Percentiles rank a stretch among this genome's conserved stretches.
Conservation (phyloP, 2,329 filamentous ascomycete genomes). For the Colletotrichum chrysophilum region DNA sequence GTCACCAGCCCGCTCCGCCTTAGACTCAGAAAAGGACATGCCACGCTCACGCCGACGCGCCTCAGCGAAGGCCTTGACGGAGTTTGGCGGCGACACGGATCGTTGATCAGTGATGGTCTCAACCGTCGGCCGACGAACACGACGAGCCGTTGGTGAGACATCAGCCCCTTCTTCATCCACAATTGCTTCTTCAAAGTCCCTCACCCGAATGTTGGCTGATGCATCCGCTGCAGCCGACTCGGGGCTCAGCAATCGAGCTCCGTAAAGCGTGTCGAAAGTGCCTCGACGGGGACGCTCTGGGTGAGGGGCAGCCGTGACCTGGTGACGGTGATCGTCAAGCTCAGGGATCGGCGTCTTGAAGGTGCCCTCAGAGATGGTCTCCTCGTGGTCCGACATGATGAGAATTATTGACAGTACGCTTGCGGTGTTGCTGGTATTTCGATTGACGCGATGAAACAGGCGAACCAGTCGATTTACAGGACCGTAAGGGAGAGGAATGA, state of each 20-base stretch:
- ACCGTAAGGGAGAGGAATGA: not conserved
- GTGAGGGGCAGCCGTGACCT: conserved; percentile 64
- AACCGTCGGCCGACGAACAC: conserved; percentile 61
- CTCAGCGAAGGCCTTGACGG: conserved; percentile 95
- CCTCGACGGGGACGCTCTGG: conserved; percentile 69
- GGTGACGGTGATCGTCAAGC: conserved; percentile 86
- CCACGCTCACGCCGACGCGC: conserved; percentile 85
- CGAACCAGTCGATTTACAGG: not conserved
- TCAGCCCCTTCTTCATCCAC: conserved; percentile 73
- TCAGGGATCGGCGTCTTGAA: conserved; percentile 79
- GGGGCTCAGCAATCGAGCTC: conserved; percentile 50
- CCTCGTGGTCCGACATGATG: conserved; percentile 73
- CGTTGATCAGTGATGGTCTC: conserved; percentile 64
- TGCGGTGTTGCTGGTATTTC: not conserved
- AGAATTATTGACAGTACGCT: conserved; percentile 34
- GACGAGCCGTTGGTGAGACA: conserved; percentile 45
- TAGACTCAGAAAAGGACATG: conserved; percentile 57
- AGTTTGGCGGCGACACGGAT: conserved; percentile 89
- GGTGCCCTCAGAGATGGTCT: conserved; percentile 62
- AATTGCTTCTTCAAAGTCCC: conserved; percentile 88
- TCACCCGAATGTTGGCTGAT: conserved; percentile 56
- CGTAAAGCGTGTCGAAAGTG: conserved; percentile 75
- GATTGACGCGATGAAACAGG: not conserved
- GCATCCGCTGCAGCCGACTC: conserved; percentile 22
- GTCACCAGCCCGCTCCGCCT: conserved; percentile 39